phyloP scores from a whole-genome alignment of 352 stramenopile species.

The Globisporangium rhizosaccharum region DNA sequence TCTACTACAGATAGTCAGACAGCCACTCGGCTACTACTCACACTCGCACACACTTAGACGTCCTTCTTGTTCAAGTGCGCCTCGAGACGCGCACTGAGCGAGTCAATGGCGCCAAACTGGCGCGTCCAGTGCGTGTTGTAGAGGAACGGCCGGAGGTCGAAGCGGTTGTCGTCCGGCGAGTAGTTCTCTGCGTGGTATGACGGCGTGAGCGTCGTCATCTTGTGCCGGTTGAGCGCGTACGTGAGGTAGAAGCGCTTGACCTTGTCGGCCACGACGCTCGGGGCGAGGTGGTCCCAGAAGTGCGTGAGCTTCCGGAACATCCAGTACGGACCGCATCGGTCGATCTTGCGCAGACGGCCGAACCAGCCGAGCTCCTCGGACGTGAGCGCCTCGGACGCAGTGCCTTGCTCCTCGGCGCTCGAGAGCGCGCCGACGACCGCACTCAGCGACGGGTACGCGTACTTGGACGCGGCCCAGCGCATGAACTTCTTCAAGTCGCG shows the following conservation, averaged over 20 bases:
- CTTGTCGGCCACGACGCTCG: conserved; percentile 75
- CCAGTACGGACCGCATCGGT: conserved; percentile 90
- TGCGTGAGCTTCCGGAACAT: conserved; percentile 90
- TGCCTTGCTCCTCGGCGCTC: conserved; percentile 91
- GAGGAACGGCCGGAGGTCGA: conserved; percentile 98
- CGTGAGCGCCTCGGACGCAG: conserved; percentile 58
- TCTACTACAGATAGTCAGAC: not conserved
- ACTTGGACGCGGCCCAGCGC: conserved; percentile 87
- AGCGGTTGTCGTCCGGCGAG: conserved; percentile 98
- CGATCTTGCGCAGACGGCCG: conserved; percentile 94
- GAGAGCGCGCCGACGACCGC: conserved; percentile 93
- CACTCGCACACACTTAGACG: not conserved
- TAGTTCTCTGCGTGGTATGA: conserved; percentile 99
- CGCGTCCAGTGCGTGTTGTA: conserved; percentile 95
- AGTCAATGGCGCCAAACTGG: conserved; percentile 95
- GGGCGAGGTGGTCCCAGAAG: conserved; percentile 85
- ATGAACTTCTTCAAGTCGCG: conserved; percentile 96
- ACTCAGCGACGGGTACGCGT: conserved; percentile 87
- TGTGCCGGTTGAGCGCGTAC: conserved; percentile 93
- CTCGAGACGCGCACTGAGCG: conserved; percentile 71
- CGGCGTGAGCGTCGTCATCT: conserved; percentile 98
- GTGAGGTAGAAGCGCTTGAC: conserved; percentile 88
- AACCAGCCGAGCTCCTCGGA: conserved; percentile 97
- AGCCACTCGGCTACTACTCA: not conserved
- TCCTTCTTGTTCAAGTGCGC: conserved; percentile 50